A percentile compares a stretch with the other conserved stretches of the same genome.
phyloP scores from a whole-genome alignment of 176 grass and related monocot genomes.

The Tillandsia fasciculata region DNA sequence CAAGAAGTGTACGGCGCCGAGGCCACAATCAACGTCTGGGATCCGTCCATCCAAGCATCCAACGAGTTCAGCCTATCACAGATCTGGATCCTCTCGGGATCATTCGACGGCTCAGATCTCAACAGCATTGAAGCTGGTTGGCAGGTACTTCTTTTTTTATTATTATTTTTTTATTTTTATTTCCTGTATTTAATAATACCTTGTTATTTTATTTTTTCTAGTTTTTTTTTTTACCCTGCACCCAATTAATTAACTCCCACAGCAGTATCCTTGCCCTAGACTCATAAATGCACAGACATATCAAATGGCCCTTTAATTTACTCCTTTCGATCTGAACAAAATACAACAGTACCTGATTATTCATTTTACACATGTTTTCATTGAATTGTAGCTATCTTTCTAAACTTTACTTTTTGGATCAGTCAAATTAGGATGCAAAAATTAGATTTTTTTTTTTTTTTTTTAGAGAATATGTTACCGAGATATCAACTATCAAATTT shows the following conservation, averaged over 20 bases:
- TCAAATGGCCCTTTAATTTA: neutral
- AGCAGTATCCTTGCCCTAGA: neutral
- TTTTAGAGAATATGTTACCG: too few relatives aligned
- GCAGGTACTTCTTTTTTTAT: constrained; percentile 50
- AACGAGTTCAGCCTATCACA: constrained; percentile 96
- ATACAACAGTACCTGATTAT: neutral
- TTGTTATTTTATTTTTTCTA: neutral
- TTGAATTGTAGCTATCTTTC: too few relatives aligned
- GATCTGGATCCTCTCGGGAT: constrained; percentile 92
- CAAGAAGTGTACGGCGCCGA: constrained; percentile 61
- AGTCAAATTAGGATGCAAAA: neutral
- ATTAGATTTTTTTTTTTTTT: too few relatives aligned
- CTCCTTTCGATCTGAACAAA: neutral
- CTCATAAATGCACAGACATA: neutral
- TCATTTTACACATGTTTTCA: neutral
- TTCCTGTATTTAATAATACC: neutral
- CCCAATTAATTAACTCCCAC: neutral
- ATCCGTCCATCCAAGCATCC: constrained; percentile 50
- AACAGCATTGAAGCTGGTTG: constrained; percentile 99
- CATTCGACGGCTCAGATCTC: constrained; percentile 97
- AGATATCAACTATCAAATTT: too few relatives aligned
- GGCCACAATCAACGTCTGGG: constrained; percentile 94
- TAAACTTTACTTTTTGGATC: neutral
- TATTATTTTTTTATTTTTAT: neutral
- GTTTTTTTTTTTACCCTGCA: neutral